Evolutionary conservation across 148 eudicot species (phyloP).

Genomic region (Rhododendron kiyosumense): DNA sequence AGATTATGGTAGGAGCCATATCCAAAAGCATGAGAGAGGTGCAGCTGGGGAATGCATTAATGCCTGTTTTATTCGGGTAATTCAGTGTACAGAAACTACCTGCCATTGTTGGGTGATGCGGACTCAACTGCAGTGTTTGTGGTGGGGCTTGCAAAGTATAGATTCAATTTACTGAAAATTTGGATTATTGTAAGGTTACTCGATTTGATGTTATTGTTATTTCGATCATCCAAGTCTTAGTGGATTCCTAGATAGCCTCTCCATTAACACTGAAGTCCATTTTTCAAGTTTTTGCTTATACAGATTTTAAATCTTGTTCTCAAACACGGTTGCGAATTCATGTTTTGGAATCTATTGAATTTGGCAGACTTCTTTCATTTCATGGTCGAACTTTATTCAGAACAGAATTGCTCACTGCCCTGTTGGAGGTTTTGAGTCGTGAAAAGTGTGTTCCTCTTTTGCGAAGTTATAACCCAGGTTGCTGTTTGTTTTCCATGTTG

Average conservation of each 20-base stretch:
- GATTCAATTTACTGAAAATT: conserved; percentile 6
- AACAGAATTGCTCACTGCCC: background rate
- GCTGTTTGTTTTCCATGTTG: background rate
- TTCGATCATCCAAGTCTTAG: background rate
- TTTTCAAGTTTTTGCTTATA: background rate
- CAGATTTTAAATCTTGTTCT: background rate
- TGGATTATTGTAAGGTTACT: background rate
- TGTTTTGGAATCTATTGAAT: background rate
- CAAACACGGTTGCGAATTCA: background rate
- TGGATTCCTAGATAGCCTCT: background rate
- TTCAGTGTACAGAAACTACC: conserved; percentile 41
- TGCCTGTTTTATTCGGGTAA: conserved; percentile 12
- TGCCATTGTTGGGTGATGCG: conserved; percentile 35
- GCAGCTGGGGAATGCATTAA: conserved; percentile 14
- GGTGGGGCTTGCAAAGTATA: conserved; percentile 23
- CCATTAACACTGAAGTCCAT: background rate
- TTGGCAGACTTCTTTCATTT: background rate
- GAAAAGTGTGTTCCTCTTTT: background rate
- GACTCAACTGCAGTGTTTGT: conserved; percentile 24
- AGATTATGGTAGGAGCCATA: conserved; percentile 4
- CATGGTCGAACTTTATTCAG: background rate
- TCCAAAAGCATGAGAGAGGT: background rate
- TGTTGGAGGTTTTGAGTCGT: background rate
- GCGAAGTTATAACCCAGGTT: too few species aligned
- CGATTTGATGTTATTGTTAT: background rate